Base-by-base conservation (phyloP, 202 grass and related monocot genomes). In the Eragrostis tef region DNA sequence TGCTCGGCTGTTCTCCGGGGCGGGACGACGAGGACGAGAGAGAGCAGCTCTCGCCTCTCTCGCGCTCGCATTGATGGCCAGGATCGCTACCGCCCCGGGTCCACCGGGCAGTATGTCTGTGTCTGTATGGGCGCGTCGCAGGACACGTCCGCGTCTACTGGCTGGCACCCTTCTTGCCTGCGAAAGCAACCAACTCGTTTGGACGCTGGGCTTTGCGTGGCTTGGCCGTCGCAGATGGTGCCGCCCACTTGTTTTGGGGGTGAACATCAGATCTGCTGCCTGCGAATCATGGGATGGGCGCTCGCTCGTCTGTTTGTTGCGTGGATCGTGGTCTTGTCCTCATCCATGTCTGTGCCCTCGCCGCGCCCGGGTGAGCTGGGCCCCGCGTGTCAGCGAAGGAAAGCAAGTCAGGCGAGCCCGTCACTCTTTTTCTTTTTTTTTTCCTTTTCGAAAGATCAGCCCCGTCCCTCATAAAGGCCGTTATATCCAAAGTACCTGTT, bases 131-230 rank as follows among this genome's bases (percentile, higher is more conserved):
- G 20, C 6, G 36, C 6, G 29, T 27, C 21, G 12, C 62, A 20
- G 62, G 71, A 68, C 61, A 51, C 20, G 29, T 64, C 79, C 67
- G 79, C 68, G 57, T 71, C 45, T 63, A 12, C 20, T 61, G 48
- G 13, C 34, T 7, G 56, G 75, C 67, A 43, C 59, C 26, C 19
- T 78, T 47, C 79, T 44, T 69, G 73, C 79, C 53, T 61, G 73
- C 47, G 79, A 81, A 77, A 81, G 71, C 82, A 88, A 85, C 81
- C n/a, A 7, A 70, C 81, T 52, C 64, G 67, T 65, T 39, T 39
- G 34, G 34, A 39, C 34, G 65, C 80, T 16, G 45, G 41, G 58
- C 43, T 71, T n/a, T n/a, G n/a, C n/a, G n/a, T 12, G 57, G 24
- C n/a, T 16, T 11, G 10, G 74, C 42, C 16, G 2, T 5, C 74